Evolutionary conservation across 106 monocot species (phyloP), one percentile per base, ranked within the genome.

Genomic region (Dioscorea alata): DNA sequence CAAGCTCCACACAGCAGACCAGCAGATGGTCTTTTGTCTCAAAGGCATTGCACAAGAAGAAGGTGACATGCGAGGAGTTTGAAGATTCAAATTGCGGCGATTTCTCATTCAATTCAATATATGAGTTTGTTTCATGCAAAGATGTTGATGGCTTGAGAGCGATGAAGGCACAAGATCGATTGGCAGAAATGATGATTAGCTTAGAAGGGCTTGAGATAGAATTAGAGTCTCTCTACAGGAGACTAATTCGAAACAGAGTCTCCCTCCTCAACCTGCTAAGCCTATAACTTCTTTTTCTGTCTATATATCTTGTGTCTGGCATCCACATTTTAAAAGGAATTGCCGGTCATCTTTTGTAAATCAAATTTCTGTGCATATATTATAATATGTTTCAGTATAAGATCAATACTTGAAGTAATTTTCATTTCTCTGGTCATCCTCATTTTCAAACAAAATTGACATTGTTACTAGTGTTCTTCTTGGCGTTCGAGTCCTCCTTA

Each of bases 181-280:
- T 70, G 59, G 49, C 53, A 23, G 33, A 2, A 10, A 34, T 81
- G 15, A 56, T 54, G 23, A 16, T 34, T n/a, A 76, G 22, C 64
- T 59, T 77, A 49, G 73, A 67, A 60, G 50, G 49, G 21, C 61
- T 85, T 49, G 76, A 77, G 32, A 71, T 2, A 49, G 74, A 67
- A 77, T 31, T 80, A 10, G 80, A 77, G 25, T 61, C 48, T 64
- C 15, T 77, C 57, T 77, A 42, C 42, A 42, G 72, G 63, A 76
- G 69, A 59, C 58, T 28, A 33, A 8, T 80, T 10, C 15, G 61
- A 56, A 61, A 68, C 35, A 72, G 76, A 69, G 84, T 84, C 73
- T 80, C 80, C 50, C 69, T 80, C 60, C 80, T 84, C 2, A 79
- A 79, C 59, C 16, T 56, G 4, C 54, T 56, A 16, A 56, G 54